Evolutionary conservation across 768 basidiomycete species (phyloP).

Genomic region (Mycena belliarum): DNA sequence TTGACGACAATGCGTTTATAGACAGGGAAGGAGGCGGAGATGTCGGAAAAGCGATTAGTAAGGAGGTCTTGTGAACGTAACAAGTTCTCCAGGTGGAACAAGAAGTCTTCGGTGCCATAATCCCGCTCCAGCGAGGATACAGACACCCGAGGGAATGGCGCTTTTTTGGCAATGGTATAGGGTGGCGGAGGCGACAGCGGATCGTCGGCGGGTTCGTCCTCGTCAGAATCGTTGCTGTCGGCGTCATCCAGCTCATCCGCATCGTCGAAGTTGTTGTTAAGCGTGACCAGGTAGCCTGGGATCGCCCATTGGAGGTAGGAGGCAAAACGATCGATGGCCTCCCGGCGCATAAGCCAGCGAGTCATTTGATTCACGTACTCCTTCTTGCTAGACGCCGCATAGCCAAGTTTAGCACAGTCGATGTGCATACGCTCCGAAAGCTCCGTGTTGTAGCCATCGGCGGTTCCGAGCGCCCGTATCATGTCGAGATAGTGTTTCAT

Average conservation of each 20-base stretch:
- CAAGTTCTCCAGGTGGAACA: constrained; percentile 13
- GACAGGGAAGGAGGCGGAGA: background rate
- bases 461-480: constrained; percentile 28
- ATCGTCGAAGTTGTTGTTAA: background rate
- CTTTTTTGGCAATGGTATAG: constrained; percentile 14
- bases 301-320: constrained; percentile 16
- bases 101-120: constrained; percentile 17
- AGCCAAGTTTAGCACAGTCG: constrained; percentile 36
- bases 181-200: background rate
- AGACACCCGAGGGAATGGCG: constrained; percentile 7
- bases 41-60: background rate
- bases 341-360: constrained; percentile 32
- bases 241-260: background rate
- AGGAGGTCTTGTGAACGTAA: constrained; percentile 6
- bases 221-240: background rate
- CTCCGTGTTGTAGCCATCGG: constrained; percentile 33
- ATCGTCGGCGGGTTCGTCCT: background rate
- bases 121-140: constrained; percentile 10
- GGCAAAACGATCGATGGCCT: constrained; percentile 17
- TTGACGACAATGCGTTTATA: constrained; percentile 2
- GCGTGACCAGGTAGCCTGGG: constrained; percentile 7
- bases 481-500: constrained; percentile 30
- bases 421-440: constrained; percentile 38
- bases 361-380: constrained; percentile 38
- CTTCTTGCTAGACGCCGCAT: constrained; percentile 24